phyloP scores from a whole-genome alignment of 108 stramenopile species.

The Pseudonitzschia multiseries region DNA sequence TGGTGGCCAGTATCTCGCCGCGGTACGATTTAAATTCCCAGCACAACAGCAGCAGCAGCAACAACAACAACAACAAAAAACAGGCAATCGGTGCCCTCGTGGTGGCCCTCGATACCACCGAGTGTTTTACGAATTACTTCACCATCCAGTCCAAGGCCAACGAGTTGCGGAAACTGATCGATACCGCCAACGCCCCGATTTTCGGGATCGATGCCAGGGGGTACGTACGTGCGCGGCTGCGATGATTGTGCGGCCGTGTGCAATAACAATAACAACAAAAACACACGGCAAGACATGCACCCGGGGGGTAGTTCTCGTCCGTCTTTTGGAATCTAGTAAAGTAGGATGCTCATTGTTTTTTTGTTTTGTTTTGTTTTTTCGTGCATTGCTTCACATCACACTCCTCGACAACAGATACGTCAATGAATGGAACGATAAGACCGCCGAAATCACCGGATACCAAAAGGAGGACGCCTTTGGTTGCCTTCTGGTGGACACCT shows the following conservation, averaged over 20 bases:
- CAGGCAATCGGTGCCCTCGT: constrained; percentile 52
- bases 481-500: constrained; percentile 41
- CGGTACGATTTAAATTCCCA: constrained; percentile 33
- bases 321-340: not conserved
- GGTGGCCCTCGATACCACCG: constrained; percentile 64
- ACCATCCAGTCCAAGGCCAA: not conserved
- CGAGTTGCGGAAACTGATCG: constrained; percentile 60
- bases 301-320: too few relatives aligned
- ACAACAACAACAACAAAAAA: constrained; percentile 6
- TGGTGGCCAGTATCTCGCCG: constrained; percentile 57
- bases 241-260: too few relatives aligned
- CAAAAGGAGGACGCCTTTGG: constrained; percentile 62
- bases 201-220: constrained; percentile 69
- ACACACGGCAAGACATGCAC: too few relatives aligned
- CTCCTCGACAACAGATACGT: constrained; percentile 29
- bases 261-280: too few relatives aligned
- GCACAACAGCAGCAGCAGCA: too few relatives aligned
- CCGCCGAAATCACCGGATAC: constrained; percentile 70
- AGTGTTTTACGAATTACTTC: constrained; percentile 1
- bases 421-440: constrained; percentile 72
- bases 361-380: not conserved
- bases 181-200: constrained; percentile 72
- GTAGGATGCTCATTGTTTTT: not conserved
- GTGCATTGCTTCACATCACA: not conserved
- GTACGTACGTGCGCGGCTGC: constrained; percentile 15